A percentile compares a stretch with the other conserved stretches of the same genome.
Conservation (phyloP, 192 early-diverging fungal genomes). For the Fimicolochytrium jonesii region DNA sequence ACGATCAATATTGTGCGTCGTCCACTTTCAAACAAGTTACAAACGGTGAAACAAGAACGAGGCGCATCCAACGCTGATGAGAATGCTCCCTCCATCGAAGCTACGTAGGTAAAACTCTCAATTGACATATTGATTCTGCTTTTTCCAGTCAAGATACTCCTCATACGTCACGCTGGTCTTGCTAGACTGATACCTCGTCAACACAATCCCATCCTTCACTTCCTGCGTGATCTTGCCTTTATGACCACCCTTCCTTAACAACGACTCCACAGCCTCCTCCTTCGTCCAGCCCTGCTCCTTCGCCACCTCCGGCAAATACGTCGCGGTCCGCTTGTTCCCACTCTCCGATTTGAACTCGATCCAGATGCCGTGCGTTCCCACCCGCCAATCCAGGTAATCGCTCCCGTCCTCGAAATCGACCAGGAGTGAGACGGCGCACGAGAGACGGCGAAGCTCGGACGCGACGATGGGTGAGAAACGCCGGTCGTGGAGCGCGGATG, state of each 20-base stretch:
- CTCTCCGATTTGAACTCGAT: constrained; percentile 69
- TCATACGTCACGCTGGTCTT: constrained; percentile 67
- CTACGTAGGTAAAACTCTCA: no score
- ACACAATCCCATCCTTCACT: constrained; percentile 52
- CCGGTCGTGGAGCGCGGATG: constrained; percentile 73
- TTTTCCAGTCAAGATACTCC: constrained; percentile 73
- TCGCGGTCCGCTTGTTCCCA: constrained; percentile 57
- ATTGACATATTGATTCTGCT: no score
- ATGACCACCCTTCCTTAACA: constrained; percentile 85
- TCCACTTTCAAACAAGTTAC: no score
- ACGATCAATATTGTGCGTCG: no score
- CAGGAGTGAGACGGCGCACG: constrained; percentile 81
- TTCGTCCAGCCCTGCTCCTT: constrained; percentile 88
- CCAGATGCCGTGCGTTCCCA: constrained; percentile 91
- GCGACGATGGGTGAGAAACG: constrained; percentile 77
- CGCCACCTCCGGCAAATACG: constrained; percentile 89
- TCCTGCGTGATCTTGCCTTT: constrained; percentile 55
- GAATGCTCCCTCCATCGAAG: no score
- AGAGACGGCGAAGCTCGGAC: constrained; percentile 61
- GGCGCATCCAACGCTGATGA: no score
- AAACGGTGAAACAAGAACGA: no score
- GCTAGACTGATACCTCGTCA: constrained; percentile 80
- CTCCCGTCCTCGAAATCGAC: constrained; percentile 77
- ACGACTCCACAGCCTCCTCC: constrained; percentile 73
- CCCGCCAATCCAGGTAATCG: constrained; percentile 81